Evolutionary conservation across 306 rosid genomes (phyloP).

Genomic region (Urtica urens): DNA sequence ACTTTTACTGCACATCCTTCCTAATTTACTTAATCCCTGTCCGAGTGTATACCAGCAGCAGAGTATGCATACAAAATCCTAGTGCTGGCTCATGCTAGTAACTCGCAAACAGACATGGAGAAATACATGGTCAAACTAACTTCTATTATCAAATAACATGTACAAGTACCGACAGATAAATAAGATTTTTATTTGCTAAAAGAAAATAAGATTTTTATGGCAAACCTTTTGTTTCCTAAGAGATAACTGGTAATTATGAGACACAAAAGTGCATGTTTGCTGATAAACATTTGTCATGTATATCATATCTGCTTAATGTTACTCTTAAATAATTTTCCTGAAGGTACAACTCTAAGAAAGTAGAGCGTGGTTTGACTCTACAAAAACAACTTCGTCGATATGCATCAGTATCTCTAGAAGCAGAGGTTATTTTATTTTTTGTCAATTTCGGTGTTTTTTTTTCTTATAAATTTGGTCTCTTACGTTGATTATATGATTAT

Average conservation of each 20-base stretch:
- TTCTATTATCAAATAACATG: too few species aligned
- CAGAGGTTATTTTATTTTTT: slow-evolving; percentile 43
- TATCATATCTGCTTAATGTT: slow-evolving; percentile 19
- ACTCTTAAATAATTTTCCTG: slow-evolving; percentile 16
- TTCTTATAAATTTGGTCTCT: background rate
- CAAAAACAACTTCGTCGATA: slow-evolving; percentile 70
- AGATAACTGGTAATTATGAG: background rate
- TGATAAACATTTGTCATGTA: background rate
- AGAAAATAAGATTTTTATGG: background rate
- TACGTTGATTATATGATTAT: too few species aligned
- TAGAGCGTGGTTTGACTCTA: slow-evolving; percentile 44
- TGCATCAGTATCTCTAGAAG: slow-evolving; percentile 59
- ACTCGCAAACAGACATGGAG: too few species aligned
- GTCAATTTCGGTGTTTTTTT: background rate
- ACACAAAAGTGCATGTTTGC: background rate
- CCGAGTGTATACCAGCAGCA: too few species aligned
- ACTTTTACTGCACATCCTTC: too few species aligned
- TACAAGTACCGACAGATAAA: too few species aligned
- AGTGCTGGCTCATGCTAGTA: too few species aligned
- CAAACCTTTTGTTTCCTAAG: background rate
- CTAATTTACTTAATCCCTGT: too few species aligned
- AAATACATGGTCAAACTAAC: too few species aligned
- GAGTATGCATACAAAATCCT: too few species aligned
- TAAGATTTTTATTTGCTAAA: background rate
- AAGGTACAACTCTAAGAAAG: slow-evolving; percentile 62